Conservation (phyloP, 2,329 filamentous ascomycete species). For the Microsporum ferrugineum region DNA sequence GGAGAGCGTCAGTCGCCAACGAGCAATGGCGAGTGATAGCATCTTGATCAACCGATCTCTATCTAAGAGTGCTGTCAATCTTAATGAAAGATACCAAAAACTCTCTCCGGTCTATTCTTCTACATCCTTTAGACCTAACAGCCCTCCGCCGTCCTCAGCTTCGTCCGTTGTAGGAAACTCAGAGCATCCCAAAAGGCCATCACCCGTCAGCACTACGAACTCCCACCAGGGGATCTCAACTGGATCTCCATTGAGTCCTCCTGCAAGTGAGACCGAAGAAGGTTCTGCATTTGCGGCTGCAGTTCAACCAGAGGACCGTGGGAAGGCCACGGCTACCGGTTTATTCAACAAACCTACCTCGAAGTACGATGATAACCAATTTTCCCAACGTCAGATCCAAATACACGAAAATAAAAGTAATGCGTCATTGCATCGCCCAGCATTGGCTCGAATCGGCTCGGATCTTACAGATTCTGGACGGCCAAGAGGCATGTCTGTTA, state of each 20-base stretch:
- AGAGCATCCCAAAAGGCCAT: conserved; percentile 10
- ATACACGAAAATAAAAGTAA: conserved; percentile 65
- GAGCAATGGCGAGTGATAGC: conserved; percentile 44
- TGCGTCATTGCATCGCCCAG: conserved; percentile 33
- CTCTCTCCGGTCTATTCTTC: conserved; percentile 23
- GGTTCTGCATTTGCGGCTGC: conserved; percentile 47
- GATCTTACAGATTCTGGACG: conserved; percentile 19
- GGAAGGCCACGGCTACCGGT: conserved; percentile 67
- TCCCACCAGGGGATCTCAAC: conserved; percentile 22
- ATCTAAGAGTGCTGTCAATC: conserved; percentile 53
- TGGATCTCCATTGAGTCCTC: conserved; percentile 54
- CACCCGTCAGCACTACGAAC: conserved; percentile 16
- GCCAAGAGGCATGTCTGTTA: conserved; percentile 26
- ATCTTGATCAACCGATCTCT: conserved; percentile 36
- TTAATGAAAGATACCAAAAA: conserved; percentile 42
- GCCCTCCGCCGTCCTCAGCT: conserved; percentile 33
- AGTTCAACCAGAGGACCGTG: conserved; percentile 63
- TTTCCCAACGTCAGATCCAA: conserved; percentile 67
- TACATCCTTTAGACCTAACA: conserved; percentile 24
- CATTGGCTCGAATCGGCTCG: conserved; percentile 4
- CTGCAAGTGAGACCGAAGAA: conserved; percentile 63
- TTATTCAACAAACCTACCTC: conserved; percentile 61
- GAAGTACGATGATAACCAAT: conserved; percentile 75
- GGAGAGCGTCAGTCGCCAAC: conserved; percentile 62
- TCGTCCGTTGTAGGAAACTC: conserved; percentile 28